phyloP scores from a whole-genome alignment of 305 asterid species.

The Fraxinus xanthoxyloides region DNA sequence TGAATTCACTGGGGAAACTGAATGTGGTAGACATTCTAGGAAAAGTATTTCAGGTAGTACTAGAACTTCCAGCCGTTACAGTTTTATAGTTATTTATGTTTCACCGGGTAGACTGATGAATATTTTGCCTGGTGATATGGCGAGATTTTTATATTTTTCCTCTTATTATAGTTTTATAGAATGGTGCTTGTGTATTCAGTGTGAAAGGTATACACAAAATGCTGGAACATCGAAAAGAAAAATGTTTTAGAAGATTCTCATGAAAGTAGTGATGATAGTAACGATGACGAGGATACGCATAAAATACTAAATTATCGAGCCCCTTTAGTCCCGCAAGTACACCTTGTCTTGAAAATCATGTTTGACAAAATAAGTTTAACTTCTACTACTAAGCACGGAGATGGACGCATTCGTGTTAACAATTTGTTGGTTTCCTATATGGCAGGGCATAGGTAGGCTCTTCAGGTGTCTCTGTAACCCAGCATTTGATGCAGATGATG shows the following conservation, averaged over 20 bases:
- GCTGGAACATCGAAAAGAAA: conserved; percentile 63
- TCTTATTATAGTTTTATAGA: background rate
- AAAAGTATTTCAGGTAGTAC: conserved; percentile 65
- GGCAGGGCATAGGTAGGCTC: conserved; percentile 85
- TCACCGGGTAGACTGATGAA: background rate
- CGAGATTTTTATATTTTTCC: background rate
- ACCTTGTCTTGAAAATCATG: background rate
- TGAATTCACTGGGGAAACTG: conserved; percentile 77
- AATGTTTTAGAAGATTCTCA: conserved; percentile 43
- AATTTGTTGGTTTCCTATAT: background rate
- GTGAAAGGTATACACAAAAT: conserved; percentile 40
- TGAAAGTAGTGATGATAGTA: conserved; percentile 70
- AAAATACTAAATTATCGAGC: conserved; percentile 59
- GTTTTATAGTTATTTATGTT: background rate
- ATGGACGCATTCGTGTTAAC: background rate
- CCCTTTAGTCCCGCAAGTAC: conserved; percentile 82
- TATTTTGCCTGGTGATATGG: background rate
- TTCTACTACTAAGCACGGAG: background rate
- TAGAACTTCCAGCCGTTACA: background rate
- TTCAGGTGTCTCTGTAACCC: conserved; percentile 90
- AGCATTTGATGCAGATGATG: conserved; percentile 84
- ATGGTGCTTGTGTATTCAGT: conserved; percentile 32
- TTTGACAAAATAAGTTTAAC: background rate
- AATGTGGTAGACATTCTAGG: conserved; percentile 83
- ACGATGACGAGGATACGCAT: conserved; percentile 72